Conservation (phyloP, 257 asterid species). For the Thymus mandschuricus region DNA sequence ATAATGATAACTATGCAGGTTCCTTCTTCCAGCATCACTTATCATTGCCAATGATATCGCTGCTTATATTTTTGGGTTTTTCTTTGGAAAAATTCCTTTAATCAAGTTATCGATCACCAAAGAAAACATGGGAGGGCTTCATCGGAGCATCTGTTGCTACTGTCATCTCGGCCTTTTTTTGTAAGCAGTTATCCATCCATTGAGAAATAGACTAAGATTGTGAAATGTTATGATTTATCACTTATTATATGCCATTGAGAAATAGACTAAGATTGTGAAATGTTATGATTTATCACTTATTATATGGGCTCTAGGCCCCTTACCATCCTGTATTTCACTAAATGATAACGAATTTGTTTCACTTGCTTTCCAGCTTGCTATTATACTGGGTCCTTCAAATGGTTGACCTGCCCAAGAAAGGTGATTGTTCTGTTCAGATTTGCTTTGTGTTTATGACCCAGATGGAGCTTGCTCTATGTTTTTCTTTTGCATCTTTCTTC, state of each 20-base stretch:
- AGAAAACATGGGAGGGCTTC: constrained; percentile 97
- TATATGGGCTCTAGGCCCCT: neutral
- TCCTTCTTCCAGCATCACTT: constrained; percentile 96
- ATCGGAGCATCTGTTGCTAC: constrained; percentile 90
- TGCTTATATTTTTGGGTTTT: constrained; percentile 86
- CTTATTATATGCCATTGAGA: too few species aligned
- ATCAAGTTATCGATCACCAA: constrained; percentile 85
- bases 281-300: constrained; percentile 10
- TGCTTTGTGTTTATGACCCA: constrained; percentile 14
- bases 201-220: too few species aligned
- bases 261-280: constrained; percentile 18
- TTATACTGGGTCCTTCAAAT: constrained; percentile 66
- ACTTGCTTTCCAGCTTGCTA: constrained; percentile 68
- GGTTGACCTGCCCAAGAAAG: constrained; percentile 95
- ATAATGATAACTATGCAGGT: constrained; percentile 63
- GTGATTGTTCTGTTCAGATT: constrained; percentile 39
- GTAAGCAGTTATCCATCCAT: constrained; percentile 43
- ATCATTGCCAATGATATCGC: constrained; percentile 80
- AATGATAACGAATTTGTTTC: constrained; percentile 29
- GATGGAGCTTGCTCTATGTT: constrained; percentile 19
- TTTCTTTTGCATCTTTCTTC: neutral
- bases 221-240: too few species aligned
- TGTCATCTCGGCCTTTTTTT: constrained; percentile 74
- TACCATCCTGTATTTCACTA: neutral
- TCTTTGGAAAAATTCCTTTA: constrained; percentile 88